phyloP scores from a whole-genome alignment of 1,284 basidiomycete genomes.

The Marasmius tenuissimus region DNA sequence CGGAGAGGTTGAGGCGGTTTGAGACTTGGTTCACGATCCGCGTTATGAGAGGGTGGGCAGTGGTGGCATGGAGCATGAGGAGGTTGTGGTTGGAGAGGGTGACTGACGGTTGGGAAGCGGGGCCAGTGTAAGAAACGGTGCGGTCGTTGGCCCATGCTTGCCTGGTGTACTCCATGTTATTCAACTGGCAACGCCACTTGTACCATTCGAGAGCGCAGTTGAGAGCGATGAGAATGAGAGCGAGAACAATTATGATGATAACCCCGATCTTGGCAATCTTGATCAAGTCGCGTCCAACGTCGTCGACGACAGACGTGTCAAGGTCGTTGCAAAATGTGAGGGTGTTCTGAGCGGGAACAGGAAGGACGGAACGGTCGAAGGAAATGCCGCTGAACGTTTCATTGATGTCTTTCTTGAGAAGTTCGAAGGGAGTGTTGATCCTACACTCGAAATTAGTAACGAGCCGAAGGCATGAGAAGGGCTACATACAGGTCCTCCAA shows the following conservation, averaged over 20 bases:
- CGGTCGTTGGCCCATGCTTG: constrained; percentile 76
- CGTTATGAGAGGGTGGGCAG: constrained; percentile 69
- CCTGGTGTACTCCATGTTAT: constrained; percentile 67
- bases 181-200: constrained; percentile 71
- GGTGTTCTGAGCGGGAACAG: constrained; percentile 67
- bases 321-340: constrained; percentile 74
- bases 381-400: constrained; percentile 71
- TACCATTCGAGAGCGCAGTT: constrained; percentile 77
- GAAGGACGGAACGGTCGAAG: constrained; percentile 71
- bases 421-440: constrained; percentile 84
- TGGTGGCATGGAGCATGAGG: constrained; percentile 66
- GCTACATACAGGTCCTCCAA: constrained; percentile 71
- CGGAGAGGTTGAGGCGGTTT: constrained; percentile 47
- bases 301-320: constrained; percentile 83
- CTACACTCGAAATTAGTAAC: constrained; percentile 35
- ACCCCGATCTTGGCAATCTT: constrained; percentile 78
- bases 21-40: constrained; percentile 60
- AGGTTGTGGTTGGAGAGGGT: constrained; percentile 73
- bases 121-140: constrained; percentile 43
- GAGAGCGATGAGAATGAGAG: constrained; percentile 61
- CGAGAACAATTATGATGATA: constrained; percentile 63
- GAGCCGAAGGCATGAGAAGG: background rate
- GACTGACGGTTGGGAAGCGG: constrained; percentile 46
- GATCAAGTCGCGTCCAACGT: constrained; percentile 75
- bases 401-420: constrained; percentile 85